Conservation (phyloP, 768 basidiomycete species). For the Sporobolomyces pararoseus region DNA sequence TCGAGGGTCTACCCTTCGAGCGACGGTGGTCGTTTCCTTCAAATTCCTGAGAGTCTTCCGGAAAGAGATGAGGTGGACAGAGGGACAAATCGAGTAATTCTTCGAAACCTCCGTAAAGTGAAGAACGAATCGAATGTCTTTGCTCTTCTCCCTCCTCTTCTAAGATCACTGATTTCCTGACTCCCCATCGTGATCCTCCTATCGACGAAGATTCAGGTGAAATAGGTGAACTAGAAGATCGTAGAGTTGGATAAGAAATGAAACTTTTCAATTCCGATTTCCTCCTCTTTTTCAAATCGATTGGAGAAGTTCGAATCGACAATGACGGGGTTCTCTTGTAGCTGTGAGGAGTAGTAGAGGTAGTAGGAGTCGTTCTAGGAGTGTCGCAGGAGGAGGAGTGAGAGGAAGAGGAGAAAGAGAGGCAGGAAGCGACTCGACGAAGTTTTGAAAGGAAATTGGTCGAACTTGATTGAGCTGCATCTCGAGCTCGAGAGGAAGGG, state of each 20-base stretch:
- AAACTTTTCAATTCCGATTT: background rate
- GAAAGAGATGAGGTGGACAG: slow-evolving; percentile 7
- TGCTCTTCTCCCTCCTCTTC: slow-evolving; percentile 21
- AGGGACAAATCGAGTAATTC: background rate
- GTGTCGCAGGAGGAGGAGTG: background rate
- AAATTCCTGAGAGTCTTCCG: background rate
- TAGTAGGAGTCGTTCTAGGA: too few species aligned
- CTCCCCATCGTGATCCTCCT: background rate
- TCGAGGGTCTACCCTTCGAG: background rate
- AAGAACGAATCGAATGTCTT: background rate
- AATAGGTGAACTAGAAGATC: slow-evolving; percentile 1
- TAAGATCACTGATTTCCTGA: background rate
- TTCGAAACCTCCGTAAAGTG: too few species aligned
- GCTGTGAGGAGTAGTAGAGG: background rate
- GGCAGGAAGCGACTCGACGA: slow-evolving; percentile 9
- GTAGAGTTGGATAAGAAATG: slow-evolving; percentile 12
- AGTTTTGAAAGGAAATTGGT: background rate
- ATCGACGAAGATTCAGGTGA: background rate
- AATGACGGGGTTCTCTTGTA: too few species aligned
- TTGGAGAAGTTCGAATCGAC: background rate
- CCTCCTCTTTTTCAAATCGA: background rate
- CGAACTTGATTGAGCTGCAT: background rate
- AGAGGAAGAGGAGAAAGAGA: background rate
- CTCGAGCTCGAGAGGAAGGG: too few species aligned
- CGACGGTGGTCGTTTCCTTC: background rate